These are phyloP conservation scores for Diaporthe australafricana DNA, from an alignment of 2,329 filamentous ascomycete species.

Conservation along the genomic window DNA sequence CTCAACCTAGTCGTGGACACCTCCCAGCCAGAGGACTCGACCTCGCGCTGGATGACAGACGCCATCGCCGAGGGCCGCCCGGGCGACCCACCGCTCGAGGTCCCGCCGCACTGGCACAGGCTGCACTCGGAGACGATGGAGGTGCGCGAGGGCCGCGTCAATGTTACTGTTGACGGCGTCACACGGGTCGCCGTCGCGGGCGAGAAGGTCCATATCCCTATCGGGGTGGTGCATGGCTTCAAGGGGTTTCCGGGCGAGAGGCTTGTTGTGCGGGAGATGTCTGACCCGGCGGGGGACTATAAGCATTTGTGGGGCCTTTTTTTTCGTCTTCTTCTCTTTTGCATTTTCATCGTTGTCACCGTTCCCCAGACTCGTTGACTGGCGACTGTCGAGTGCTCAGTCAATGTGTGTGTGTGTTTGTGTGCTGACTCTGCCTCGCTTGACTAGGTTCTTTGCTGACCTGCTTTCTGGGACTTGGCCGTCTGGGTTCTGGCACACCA, in stretches of 20 bases:
- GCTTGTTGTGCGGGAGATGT: slow-evolving; percentile 16
- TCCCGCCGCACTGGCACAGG: slow-evolving; percentile 29
- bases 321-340: neutral
- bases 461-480: neutral
- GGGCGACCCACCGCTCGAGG: neutral
- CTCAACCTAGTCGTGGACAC: slow-evolving; percentile 17
- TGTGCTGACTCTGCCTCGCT: neutral
- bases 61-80: neutral
- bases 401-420: no score
- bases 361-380: no score
- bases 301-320: slow-evolving; percentile 19
- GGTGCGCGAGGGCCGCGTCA: slow-evolving; percentile 20
- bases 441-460: slow-evolving; percentile 28
- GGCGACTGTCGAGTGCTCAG: no score
- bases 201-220: slow-evolving; percentile 1
- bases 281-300: slow-evolving; percentile 27
- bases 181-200: neutral
- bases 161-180: slow-evolving; percentile 16
- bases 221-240: neutral
- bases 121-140: slow-evolving; percentile 6
- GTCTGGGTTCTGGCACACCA: slow-evolving; percentile 16
- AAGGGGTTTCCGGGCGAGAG: slow-evolving; percentile 19
- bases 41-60: slow-evolving; percentile 10
- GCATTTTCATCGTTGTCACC: neutral
- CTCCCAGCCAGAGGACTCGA: neutral